Base-by-base conservation (phyloP, 257 asterid species). In the Knoxia roxburghii region DNA sequence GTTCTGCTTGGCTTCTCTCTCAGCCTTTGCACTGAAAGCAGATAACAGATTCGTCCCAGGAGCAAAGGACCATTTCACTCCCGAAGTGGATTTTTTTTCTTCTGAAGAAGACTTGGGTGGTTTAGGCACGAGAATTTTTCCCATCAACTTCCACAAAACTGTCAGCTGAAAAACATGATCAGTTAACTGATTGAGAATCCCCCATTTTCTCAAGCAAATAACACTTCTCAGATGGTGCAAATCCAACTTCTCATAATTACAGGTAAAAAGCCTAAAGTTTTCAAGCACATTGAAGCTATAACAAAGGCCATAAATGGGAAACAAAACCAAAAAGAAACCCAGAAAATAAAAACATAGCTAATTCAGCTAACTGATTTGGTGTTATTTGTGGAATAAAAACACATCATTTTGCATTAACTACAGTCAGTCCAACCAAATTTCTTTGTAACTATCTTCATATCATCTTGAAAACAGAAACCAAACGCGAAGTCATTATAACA, bases 91-190 rank as follows among this genome's bases (percentile, higher is more conserved):
- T 73, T 68, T 79, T 66, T 71, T 86, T 76, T 82, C 95, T 68
- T 82, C 87, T 13, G 82, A 69, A 20, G 71, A 67, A 26, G 95
- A 65, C 64, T 71, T 84, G 1, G 80, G 58, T 5, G 82, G 86
- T 66, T 85, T 90, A 33, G 96, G 92, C 58, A 78, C 72, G 62
- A 87, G 81, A 56, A 90, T 68, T 77, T 88, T 88, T 80, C 82
- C 96, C 79, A 87, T 89, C 84, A 94, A 69, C 82, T 94, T 94
- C 97, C 99, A 90, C 63, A 94, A 40, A 86, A 94, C 99, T 94
- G 97, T 83, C 78, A 84, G 79, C 92, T 87, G 93, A 84, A 87
- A 81, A 64, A 83, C 69, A 72, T 60, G 49, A 83, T 94, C 85
- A 94, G 96, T 85, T 67, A 69, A 80, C 76, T 79, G 43, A 77